Evolutionary conservation across 1,284 basidiomycete species (phyloP).

Genomic region (Bjerkandera adusta): DNA sequence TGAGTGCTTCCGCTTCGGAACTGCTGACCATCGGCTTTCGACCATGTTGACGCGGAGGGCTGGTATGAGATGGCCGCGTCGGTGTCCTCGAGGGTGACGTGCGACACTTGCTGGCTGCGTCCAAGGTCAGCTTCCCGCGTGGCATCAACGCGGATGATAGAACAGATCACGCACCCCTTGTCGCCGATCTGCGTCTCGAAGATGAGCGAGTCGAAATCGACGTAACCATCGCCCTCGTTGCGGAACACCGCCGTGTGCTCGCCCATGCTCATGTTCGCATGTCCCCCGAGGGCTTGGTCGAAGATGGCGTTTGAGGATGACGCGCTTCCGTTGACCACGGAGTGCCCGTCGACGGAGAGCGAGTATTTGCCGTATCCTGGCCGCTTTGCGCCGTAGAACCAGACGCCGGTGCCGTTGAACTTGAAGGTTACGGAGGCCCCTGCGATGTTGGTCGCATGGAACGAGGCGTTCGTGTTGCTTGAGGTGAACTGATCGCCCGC

Average conservation of each 20-base stretch:
- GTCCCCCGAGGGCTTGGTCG: slow-evolving; percentile 42
- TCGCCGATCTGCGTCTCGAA: slow-evolving; percentile 39
- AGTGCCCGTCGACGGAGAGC: slow-evolving; percentile 44
- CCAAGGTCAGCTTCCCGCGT: no score
- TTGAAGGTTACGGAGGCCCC: slow-evolving; percentile 26
- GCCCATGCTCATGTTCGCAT: slow-evolving; percentile 39
- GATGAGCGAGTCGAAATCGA: slow-evolving; percentile 50
- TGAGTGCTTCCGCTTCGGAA: slow-evolving; percentile 41
- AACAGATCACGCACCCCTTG: slow-evolving; percentile 33
- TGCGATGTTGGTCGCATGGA: slow-evolving; percentile 22
- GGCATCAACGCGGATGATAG: not conserved
- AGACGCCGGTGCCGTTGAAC: slow-evolving; percentile 49
- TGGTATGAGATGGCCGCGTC: slow-evolving; percentile 37
- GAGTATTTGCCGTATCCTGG: slow-evolving; percentile 48
- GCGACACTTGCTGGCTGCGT: slow-evolving; percentile 19
- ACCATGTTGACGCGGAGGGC: slow-evolving; percentile 37
- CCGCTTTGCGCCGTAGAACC: slow-evolving; percentile 45
- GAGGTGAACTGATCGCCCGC: slow-evolving; percentile 16
- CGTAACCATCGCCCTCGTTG: slow-evolving; percentile 37
- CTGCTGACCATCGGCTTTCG: slow-evolving; percentile 23
- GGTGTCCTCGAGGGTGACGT: slow-evolving; percentile 40
- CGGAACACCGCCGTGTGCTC: slow-evolving; percentile 46
- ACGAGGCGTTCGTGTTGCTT: slow-evolving; percentile 23
- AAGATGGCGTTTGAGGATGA: slow-evolving; percentile 27
- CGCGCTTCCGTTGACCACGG: slow-evolving; percentile 35